Evolutionary conservation across 2,329 filamentous ascomycete species (phyloP).

Genomic region (Aspergillus glaucus): DNA sequence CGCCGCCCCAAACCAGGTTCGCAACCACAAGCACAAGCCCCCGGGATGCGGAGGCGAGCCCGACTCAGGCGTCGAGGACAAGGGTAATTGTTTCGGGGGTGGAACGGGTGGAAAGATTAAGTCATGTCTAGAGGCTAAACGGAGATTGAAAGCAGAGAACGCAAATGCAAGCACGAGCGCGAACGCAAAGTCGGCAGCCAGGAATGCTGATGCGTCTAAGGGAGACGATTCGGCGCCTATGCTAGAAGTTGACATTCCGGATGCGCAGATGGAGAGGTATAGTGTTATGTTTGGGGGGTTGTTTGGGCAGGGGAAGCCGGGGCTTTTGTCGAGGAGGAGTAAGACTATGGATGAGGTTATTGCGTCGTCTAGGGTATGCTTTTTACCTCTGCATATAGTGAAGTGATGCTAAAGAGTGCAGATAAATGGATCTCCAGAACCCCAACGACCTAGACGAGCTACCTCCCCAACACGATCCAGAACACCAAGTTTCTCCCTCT

Average conservation of each 20-base stretch:
- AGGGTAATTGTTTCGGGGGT: not conserved
- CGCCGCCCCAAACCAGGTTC: conserved; percentile 22
- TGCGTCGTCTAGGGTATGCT: conserved; percentile 43
- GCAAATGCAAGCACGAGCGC: conserved; percentile 1
- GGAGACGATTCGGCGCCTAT: conserved; percentile 28
- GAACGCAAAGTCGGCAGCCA: conserved; percentile 14
- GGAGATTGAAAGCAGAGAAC: not conserved
- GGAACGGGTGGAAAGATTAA: conserved; percentile 4
- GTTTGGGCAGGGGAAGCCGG: conserved; percentile 44
- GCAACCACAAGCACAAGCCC: conserved; percentile 12
- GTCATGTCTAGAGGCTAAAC: conserved; percentile 14
- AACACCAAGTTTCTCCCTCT: conserved; percentile 34
- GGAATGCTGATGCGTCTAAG: conserved; percentile 3
- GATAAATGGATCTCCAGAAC: conserved; percentile 5
- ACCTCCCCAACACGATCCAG: conserved; percentile 31
- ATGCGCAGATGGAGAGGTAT: conserved; percentile 76
- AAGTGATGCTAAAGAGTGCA: conserved; percentile 4
- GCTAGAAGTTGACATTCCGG: conserved; percentile 74
- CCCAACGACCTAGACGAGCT: conserved; percentile 18
- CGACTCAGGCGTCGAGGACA: not conserved
- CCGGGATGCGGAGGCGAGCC: not conserved
- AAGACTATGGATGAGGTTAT: conserved; percentile 45
- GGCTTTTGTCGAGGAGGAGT: conserved; percentile 31
- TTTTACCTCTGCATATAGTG: conserved; percentile 6
- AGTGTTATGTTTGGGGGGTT: conserved; percentile 87